These are phyloP conservation scores for Raffaelea ambrosiae DNA, from an alignment of 2,329 filamentous ascomycete genomes.

Conservation along the genomic window DNA sequence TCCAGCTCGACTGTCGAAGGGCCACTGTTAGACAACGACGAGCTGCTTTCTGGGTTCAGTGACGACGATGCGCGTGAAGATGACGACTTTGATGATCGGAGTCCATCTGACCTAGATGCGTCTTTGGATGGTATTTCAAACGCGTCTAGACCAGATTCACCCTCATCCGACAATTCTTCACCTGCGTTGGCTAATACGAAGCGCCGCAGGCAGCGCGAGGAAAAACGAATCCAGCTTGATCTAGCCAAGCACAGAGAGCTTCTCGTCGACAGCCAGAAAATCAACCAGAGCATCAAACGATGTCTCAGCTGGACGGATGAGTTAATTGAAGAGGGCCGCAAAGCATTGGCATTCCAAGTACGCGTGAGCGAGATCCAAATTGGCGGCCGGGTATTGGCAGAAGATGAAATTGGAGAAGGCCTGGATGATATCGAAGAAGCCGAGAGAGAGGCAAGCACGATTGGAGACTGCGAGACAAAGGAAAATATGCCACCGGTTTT, in stretches of 20 bases:
- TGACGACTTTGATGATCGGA: slow-evolving; percentile 31
- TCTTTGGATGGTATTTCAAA: slow-evolving; percentile 17
- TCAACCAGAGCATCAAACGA: slow-evolving; percentile 87
- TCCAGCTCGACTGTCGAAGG: slow-evolving; percentile 34
- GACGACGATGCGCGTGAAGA: slow-evolving; percentile 36
- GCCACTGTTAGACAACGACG: slow-evolving; percentile 30
- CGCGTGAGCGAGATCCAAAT: slow-evolving; percentile 70
- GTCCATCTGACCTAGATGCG: slow-evolving; percentile 28
- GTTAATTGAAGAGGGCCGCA: slow-evolving; percentile 80
- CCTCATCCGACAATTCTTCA: slow-evolving; percentile 19
- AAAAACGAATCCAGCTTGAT: slow-evolving; percentile 76
- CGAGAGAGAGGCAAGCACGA: too few relatives aligned
- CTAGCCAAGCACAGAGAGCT: slow-evolving; percentile 83
- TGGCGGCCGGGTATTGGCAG: slow-evolving; percentile 9
- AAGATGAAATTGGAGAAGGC: slow-evolving; percentile 17
- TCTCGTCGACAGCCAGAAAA: slow-evolving; percentile 82
- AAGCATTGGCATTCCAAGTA: slow-evolving; percentile 77
- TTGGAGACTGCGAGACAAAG: too few relatives aligned
- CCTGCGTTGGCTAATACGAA: slow-evolving; percentile 39
- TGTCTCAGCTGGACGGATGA: slow-evolving; percentile 87
- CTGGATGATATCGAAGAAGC: not conserved
- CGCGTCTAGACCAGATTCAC: slow-evolving; percentile 27
- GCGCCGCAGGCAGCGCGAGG: slow-evolving; percentile 55
- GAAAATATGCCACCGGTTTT: too few relatives aligned
- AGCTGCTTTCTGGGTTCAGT: slow-evolving; percentile 41